Percentiles rank a stretch among this genome's conserved stretches.
These are phyloP conservation scores for Diaporthe velutina DNA, from an alignment of 2,329 filamentous ascomycete genomes.

Conservation along the genomic window DNA sequence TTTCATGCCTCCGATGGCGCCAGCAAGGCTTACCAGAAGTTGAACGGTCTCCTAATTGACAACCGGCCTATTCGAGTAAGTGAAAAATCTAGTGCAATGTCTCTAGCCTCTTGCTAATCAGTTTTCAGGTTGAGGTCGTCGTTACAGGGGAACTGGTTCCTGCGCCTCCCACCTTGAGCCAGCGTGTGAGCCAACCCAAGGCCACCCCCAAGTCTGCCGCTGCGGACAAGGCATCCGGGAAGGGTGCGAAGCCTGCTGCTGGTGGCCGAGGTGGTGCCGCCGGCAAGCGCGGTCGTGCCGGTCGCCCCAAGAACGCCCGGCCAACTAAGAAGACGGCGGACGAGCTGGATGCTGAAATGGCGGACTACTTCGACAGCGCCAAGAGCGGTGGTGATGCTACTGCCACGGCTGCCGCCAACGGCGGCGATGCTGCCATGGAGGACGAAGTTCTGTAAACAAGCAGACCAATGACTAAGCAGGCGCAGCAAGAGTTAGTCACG, in stretches of 20 bases:
- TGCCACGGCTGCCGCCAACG: constrained; percentile 60
- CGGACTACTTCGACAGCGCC: constrained; percentile 83
- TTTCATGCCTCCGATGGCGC: constrained; percentile 87
- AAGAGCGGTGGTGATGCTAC: constrained; percentile 59
- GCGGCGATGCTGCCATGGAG: constrained; percentile 72
- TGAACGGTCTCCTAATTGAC: constrained; percentile 93
- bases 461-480: not conserved
- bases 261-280: constrained; percentile 56
- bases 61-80: constrained; percentile 89
- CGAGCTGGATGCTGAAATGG: constrained; percentile 98
- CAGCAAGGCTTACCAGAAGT: constrained; percentile 82
- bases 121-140: constrained; percentile 85
- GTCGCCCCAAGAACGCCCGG: constrained; percentile 67
- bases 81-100: not conserved
- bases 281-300: constrained; percentile 65
- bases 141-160: constrained; percentile 79
- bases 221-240: constrained; percentile 74
- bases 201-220: constrained; percentile 86
- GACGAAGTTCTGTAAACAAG: constrained; percentile 69
- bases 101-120: constrained; percentile 34
- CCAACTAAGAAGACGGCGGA: constrained; percentile 90
- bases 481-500: not conserved
- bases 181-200: constrained; percentile 83
- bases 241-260: constrained; percentile 58
- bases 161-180: constrained; percentile 78